Conservation (phyloP, 805 yeast species). For the Candida railenensis region DNA sequence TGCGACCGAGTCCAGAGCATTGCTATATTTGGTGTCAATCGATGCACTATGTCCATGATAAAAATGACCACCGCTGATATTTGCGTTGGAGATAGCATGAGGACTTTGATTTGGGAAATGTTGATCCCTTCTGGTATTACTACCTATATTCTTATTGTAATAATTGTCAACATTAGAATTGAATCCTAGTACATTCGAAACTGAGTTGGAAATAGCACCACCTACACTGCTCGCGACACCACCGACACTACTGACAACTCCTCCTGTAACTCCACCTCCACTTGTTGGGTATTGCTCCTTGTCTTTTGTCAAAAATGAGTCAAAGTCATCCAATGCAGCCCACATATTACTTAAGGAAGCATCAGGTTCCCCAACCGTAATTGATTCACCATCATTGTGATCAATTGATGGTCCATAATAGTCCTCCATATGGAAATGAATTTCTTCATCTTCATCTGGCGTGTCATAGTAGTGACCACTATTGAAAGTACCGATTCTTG, state of each 20-base stretch:
- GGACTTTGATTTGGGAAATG: constrained; percentile 14
- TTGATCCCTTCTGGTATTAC: neutral
- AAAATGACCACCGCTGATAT: neutral
- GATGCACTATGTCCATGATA: constrained; percentile 53
- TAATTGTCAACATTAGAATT: neutral
- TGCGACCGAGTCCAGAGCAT: constrained; percentile 42
- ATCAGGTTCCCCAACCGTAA: constrained; percentile 58
- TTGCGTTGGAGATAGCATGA: constrained; percentile 21
- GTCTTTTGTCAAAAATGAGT: constrained; percentile 75
- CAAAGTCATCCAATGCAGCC: constrained; percentile 87
- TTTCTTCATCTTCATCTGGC: constrained; percentile 27
- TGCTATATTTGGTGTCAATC: constrained; percentile 54
- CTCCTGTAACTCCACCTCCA: constrained; percentile 6
- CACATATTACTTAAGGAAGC: constrained; percentile 86
- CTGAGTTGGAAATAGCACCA: constrained; percentile 1
- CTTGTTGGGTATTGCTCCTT: constrained; percentile 11
- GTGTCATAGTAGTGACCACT: constrained; percentile 2
- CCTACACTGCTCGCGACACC: neutral
- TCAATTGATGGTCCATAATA: constrained; percentile 38
- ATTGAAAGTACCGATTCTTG: neutral
- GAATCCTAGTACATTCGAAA: constrained; percentile 2
- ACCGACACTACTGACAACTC: constrained; percentile 1
- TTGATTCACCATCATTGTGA: constrained; percentile 46
- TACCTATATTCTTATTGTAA: neutral
- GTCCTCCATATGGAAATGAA: constrained; percentile 64